Conservation (phyloP, 352 stramenopile genomes). For the Pythium sp. region DNA sequence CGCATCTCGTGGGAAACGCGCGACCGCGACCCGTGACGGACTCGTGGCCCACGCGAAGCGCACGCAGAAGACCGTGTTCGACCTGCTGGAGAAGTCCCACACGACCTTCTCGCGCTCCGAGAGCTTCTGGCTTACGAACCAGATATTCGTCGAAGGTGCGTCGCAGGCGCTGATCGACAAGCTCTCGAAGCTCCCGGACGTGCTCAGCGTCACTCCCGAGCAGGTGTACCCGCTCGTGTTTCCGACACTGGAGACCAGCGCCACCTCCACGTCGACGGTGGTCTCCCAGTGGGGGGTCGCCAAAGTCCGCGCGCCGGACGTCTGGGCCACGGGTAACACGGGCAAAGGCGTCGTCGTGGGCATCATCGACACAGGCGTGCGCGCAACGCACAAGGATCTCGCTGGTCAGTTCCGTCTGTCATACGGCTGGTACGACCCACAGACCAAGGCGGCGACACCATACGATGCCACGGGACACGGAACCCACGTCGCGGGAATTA, state of each 20-base stretch:
- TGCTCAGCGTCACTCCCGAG: constrained; percentile 40
- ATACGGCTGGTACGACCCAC: constrained; percentile 62
- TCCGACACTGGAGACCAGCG: constrained; percentile 31
- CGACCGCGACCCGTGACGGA: constrained; percentile 29
- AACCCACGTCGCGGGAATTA: constrained; percentile 12
- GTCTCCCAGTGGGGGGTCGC: constrained; percentile 44
- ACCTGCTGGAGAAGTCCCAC: constrained; percentile 24
- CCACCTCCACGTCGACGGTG: constrained; percentile 27
- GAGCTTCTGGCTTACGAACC: constrained; percentile 67
- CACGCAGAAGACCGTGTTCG: constrained; percentile 31
- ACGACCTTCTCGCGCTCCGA: constrained; percentile 25
- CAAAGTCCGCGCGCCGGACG: constrained; percentile 45
- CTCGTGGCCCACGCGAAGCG: constrained; percentile 34
- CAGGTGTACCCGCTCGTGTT: constrained; percentile 34
- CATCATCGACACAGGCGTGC: constrained; percentile 61
- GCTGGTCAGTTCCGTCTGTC: constrained; percentile 34
- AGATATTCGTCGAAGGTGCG: constrained; percentile 48
- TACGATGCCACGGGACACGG: constrained; percentile 24
- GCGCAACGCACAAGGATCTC: constrained; percentile 43
- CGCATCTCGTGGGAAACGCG: constrained; percentile 24
- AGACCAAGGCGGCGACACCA: constrained; percentile 11
- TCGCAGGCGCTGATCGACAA: constrained; percentile 44
- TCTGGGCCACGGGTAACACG: constrained; percentile 49
- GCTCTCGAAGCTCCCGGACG: constrained; percentile 32
- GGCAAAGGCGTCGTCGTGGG: constrained; percentile 53